Evolutionary conservation across 1,284 basidiomycete species (phyloP), one percentile per base, ranked within the genome.

Genomic region (Pulchroboletus neoregius): DNA sequence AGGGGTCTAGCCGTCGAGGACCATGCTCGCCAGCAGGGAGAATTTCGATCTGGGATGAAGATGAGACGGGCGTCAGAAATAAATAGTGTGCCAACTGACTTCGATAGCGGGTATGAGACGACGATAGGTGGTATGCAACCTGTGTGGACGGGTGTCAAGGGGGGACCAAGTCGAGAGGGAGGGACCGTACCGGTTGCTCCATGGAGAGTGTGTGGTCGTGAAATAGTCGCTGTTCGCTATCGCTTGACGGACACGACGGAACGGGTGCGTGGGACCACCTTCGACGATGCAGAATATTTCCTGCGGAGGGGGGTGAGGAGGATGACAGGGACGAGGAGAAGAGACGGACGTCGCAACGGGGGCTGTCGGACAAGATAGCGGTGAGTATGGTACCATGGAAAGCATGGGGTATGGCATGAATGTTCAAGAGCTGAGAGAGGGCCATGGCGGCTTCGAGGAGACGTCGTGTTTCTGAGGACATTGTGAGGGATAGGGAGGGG

Each of bases 21-120:
- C 87, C 87, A 44, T 79, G 77, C 66, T 90, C 87, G 16, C 87
- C 87, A 36, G 86, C 87, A 20, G 82, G 80, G 34, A 89, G 63
- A 47, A 90, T 87, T 66, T 90, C 87, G 65, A 90, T 87, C 87
- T 90, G 52, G 24, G 38, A 22, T 35, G 10, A 5, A 44, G 13
- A 12, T 52, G 49, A 36, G 47, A 32, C 5, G 38, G 15, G 20
- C 10, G 37, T 9, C 28, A 30, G 32, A 20, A 67, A 51, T 67
- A 49, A 23, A 40, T 66, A n/a, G 22, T 8, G 16, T n/a, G 68
- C 10, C 15, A 11, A 45, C 60, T 56, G 48, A 69, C 69, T 52
- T 72, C 71, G 28, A 72, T 66, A 11, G 70, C 52, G 13, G 71
- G 71, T 51, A 72, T 73, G 45, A 73, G 63, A 47, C 72, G 72